Evolutionary conservation across 495 filamentous ascomycete species (phyloP), one percentile per base, ranked within the genome.

Genomic region (Aspergillus nidulans): DNA sequence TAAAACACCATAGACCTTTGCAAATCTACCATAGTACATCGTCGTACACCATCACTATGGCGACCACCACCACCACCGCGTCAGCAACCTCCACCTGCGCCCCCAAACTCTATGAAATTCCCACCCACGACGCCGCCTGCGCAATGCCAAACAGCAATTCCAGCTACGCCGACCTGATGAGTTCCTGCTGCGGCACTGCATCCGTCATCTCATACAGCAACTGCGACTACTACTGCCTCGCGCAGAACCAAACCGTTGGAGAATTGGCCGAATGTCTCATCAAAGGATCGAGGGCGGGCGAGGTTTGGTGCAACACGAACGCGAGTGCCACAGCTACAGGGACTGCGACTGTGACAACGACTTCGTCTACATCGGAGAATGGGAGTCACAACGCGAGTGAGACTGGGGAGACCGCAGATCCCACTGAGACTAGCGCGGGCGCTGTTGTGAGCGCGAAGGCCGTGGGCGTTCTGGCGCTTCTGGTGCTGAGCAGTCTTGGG

Each of bases 171-270:
- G 61, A 69, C 36, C 61, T 72, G 34, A 67, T 77, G 67, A 54
- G 40, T n/a, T 62, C 57, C n/a, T 76, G 75, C 66, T 76, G 73
- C 55, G 59, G 57, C 32, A 6, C 49, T 6, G 70, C 69, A 2
- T 62, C 64, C 40, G 64, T 75, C 23, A 55, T 74, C 12, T 69
- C 73, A n/a, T 74, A 76, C 63, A 59, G 65, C 51, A 55, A 63
- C 62, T 78, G 73, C 60, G 71, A 69, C 28, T 65, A 71, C 41
- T 77, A 75, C 66, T 77, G 75, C 48, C 65, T 72, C 2, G 71
- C 72, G 0, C 57, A 63, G 30, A 71, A 62, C 38, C 69, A 75
- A 57, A 68, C 38, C 8, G 65, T 76, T 24, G 65, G 57, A 3
- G 58, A 60, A 7, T 60, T 76, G 39, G 65, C 63, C n/a, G 55